These are phyloP conservation scores for Corniculantispora saksenae DNA, from an alignment of 2,329 filamentous ascomycete species.

Conservation along the genomic window DNA sequence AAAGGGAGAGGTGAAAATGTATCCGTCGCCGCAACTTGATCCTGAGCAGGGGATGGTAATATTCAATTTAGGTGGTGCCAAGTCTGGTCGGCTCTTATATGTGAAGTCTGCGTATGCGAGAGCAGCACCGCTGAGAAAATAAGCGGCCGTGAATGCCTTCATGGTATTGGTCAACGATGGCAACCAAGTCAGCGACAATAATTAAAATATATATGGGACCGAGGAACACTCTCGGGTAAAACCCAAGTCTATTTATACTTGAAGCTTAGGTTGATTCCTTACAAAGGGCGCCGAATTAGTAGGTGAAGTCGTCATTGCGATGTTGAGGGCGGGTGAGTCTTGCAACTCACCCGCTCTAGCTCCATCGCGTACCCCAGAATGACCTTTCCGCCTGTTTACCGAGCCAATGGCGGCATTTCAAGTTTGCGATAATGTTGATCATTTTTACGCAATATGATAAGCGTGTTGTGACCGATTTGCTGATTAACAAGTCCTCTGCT, in stretches of 20 bases:
- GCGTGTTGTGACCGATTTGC: no score
- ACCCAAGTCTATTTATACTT: background rate
- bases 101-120: background rate
- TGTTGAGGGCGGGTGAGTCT: background rate
- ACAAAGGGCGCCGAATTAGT: background rate
- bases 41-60: background rate
- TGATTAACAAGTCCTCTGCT: no score
- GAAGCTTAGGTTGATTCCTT: no score
- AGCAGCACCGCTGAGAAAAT: background rate
- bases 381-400: background rate
- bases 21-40: background rate
- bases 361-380: background rate
- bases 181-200: no score
- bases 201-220: no score
- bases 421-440: background rate
- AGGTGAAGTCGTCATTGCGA: background rate
- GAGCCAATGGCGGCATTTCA: background rate
- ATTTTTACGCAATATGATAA: background rate
- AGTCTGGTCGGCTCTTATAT: background rate
- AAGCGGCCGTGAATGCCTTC: background rate
- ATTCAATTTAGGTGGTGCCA: background rate
- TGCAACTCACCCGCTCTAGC: background rate
- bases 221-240: background rate
- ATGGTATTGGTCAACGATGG: background rate
- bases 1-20: background rate